phyloP scores from a whole-genome alignment of 1,284 basidiomycete genomes.

The Leccinum subspadiceum region DNA sequence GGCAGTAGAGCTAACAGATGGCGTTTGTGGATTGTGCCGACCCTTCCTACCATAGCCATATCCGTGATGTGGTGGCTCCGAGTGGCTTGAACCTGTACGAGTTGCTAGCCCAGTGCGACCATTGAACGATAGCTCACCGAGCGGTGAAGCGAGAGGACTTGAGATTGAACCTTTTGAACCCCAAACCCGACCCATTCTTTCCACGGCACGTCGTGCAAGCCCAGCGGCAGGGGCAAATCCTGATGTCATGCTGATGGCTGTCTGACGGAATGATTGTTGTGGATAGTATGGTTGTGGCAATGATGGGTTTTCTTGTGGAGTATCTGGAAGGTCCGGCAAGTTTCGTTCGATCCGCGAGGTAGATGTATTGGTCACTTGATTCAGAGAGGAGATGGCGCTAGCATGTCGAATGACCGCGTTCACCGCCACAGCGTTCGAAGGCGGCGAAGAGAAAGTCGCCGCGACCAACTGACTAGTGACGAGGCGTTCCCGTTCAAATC shows the following conservation, averaged over 20 bases:
- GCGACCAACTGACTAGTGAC: constrained; percentile 17
- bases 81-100: constrained; percentile 39
- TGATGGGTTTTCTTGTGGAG: constrained; percentile 26
- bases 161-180: constrained; percentile 49
- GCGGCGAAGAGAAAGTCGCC: constrained; percentile 22
- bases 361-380: constrained; percentile 7
- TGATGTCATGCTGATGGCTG: constrained; percentile 67
- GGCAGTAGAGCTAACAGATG: constrained; percentile 52
- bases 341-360: constrained; percentile 26
- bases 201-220: constrained; percentile 71
- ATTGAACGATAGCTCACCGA: constrained; percentile 29
- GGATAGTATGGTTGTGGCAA: constrained; percentile 16
- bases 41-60: constrained; percentile 30
- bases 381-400: constrained; percentile 15
- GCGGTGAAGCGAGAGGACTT: constrained; percentile 40
- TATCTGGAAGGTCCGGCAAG: constrained; percentile 33
- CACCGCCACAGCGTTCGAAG: constrained; percentile 12
- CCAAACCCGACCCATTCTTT: constrained; percentile 67
- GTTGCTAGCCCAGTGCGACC: constrained; percentile 32
- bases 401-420: constrained; percentile 15
- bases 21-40: constrained; percentile 55
- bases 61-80: constrained; percentile 16
- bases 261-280: constrained; percentile 48
- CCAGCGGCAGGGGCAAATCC: constrained; percentile 67
- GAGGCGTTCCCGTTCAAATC: constrained; percentile 25